phyloP scores from a whole-genome alignment of 768 basidiomycete genomes.

The Leccinum uliginosum region DNA sequence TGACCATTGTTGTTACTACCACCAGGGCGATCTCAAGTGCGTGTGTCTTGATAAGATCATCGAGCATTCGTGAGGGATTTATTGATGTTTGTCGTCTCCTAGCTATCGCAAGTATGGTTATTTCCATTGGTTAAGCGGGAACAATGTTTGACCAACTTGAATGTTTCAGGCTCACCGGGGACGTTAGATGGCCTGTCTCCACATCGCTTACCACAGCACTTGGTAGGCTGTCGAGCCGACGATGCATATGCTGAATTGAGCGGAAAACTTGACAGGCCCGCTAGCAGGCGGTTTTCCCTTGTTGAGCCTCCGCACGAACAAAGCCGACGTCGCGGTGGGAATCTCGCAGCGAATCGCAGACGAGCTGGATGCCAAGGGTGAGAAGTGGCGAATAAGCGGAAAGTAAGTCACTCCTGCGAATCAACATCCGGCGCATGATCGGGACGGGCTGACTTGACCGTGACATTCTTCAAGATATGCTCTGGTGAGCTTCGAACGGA shows the following conservation, averaged over 20 bases:
- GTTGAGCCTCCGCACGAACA: conserved; percentile 86
- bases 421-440: background rate
- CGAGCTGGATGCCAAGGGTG: conserved; percentile 56
- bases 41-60: conserved; percentile 24
- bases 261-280: conserved; percentile 47
- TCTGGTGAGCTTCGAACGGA: conserved; percentile 29
- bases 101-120: conserved; percentile 79
- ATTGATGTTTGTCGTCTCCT: conserved; percentile 2
- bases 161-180: conserved; percentile 72
- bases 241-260: conserved; percentile 1
- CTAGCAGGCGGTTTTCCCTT: conserved; percentile 76
- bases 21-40: conserved; percentile 88
- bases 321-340: conserved; percentile 92
- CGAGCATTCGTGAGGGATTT: background rate
- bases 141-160: conserved; percentile 1
- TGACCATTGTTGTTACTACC: background rate
- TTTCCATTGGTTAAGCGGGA: background rate
- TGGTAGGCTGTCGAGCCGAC: conserved; percentile 38
- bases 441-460: background rate
- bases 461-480: conserved; percentile 20
- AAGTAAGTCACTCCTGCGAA: conserved; percentile 41
- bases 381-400: conserved; percentile 78
- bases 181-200: conserved; percentile 81
- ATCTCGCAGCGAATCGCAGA: conserved; percentile 63
- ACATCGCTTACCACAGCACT: conserved; percentile 72